phyloP scores from a whole-genome alignment of 2,329 filamentous ascomycete species.

The Apiospora koreana region DNA sequence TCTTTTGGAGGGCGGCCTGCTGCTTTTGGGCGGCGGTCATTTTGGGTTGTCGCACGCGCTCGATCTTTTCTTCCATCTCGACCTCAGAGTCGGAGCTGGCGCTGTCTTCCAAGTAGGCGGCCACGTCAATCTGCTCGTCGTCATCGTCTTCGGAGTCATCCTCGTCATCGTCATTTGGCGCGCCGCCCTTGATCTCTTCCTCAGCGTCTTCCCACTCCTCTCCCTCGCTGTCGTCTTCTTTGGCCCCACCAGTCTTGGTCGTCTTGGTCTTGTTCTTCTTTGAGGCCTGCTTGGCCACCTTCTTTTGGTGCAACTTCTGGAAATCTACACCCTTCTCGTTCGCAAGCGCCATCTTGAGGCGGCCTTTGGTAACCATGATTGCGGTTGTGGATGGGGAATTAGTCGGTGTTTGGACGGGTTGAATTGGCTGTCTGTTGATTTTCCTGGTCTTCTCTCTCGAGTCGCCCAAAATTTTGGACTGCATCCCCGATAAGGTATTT shows the following conservation, averaged over 20 bases:
- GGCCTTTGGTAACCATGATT: conserved; percentile 33
- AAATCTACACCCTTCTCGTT: conserved; percentile 39
- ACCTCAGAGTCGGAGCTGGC: conserved; percentile 69
- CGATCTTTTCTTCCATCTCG: conserved; percentile 76
- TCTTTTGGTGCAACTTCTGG: conserved; percentile 28
- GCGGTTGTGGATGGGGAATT: conserved; percentile 6
- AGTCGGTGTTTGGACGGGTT: neutral
- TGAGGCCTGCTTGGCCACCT: conserved; percentile 16
- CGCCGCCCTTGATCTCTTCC: conserved; percentile 21
- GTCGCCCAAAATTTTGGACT: conserved; percentile 5
- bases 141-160: conserved; percentile 20
- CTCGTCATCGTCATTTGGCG: conserved; percentile 28
- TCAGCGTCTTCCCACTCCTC: conserved; percentile 26
- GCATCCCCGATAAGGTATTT: conserved; percentile 10
- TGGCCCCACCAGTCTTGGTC: conserved; percentile 19
- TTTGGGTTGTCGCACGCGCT: conserved; percentile 56
- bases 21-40: conserved; percentile 39
- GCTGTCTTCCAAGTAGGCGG: conserved; percentile 57
- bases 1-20: conserved; percentile 28
- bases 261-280: conserved; percentile 28
- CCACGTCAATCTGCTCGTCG: conserved; percentile 48
- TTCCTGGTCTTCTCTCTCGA: neutral
- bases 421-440: neutral
- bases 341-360: conserved; percentile 42
- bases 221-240: conserved; percentile 22